Evolutionary conservation across 257 asterid genomes (phyloP), one percentile per base, ranked within the genome.

Genomic region (Euphrasia confusa): DNA sequence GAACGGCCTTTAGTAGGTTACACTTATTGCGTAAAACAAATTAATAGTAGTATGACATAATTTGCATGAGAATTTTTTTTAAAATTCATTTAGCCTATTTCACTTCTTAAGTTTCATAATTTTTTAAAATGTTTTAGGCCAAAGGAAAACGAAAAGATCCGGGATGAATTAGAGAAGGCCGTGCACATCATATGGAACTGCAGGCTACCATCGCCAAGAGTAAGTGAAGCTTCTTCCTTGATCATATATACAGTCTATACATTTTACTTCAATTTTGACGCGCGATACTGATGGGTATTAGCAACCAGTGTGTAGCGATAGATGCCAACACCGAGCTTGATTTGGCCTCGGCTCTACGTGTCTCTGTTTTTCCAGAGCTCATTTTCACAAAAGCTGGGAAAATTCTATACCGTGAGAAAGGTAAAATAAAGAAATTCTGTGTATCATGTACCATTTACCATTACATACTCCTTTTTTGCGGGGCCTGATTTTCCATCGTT

Each of bases 171-270:
- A 76, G 96, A 88, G 74, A 88, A 88, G 63, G 95, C 96, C 57
- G 89, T 88, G 73, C 79, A 88, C 33, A 85, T 88, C 69, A 85
- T 88, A 68, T 91, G 98, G 96, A 84, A 86, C 79, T 88, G 98
- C 79, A 76, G 88, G 74, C 76, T 91, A 70, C 98, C 95, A 66
- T 84, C 98, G 18, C 98, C 98, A 27, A 79, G 98, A 74, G 95
- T 91, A 77, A 75, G 87, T 63, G 30, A 63, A 61, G 60, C 63
- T 70, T 68, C 44, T 47, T 45, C 15, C n/a, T 66, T 61, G 4
- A 32, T 67, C 18, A n/a, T 35, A 35, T 21, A 21, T 21, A 21
- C 24, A 21, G 1, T 35, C 15, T 50, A 15, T 58, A 24, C 60
- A 54, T 47, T 12, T 60, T 11, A 7, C 54, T 45, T 62, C 54